Evolutionary conservation across 2,329 filamentous ascomycete species (phyloP).

Genomic region (Raffaelea albimanens): DNA sequence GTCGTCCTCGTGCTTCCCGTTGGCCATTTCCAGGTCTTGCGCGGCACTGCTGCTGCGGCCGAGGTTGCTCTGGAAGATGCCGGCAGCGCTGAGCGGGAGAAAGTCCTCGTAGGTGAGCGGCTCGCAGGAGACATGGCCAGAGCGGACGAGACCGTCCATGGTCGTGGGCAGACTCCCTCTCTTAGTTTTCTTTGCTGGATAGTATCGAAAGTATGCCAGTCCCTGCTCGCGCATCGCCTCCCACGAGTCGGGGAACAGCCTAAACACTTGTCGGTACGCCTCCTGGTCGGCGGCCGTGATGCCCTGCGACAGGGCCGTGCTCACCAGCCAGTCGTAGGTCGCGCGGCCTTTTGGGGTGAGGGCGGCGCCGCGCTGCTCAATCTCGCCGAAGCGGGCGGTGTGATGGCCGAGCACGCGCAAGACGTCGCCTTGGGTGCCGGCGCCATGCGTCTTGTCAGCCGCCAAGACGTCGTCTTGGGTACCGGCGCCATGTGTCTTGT

Average conservation of each 20-base stretch:
- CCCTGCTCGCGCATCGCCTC: conserved; percentile 22
- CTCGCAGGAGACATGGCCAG: conserved; percentile 22
- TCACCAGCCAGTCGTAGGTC: conserved; percentile 36
- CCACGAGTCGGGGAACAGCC: conserved; percentile 27
- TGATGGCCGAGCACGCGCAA: conserved; percentile 27
- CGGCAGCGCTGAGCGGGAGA: conserved; percentile 33
- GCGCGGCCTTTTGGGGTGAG: conserved; percentile 33
- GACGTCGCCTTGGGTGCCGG: background rate
- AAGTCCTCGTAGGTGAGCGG: conserved; percentile 47
- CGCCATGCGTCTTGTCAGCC: too few relatives aligned
- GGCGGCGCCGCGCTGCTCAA: conserved; percentile 42
- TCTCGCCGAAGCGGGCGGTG: conserved; percentile 41
- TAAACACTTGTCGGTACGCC: conserved; percentile 22
- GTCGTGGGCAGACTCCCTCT: background rate
- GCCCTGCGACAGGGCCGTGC: conserved; percentile 17
- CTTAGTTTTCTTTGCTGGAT: background rate
- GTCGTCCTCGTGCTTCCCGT: background rate
- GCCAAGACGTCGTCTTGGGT: background rate
- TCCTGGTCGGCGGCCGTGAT: conserved; percentile 14
- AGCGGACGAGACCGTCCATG: conserved; percentile 21
- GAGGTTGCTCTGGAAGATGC: conserved; percentile 6
- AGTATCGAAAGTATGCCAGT: conserved; percentile 31
- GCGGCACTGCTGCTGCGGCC: background rate
- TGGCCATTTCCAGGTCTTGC: background rate
- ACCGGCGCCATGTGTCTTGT: background rate